Evolutionary conservation across 148 eudicot species (phyloP).

Genomic region (Beta vulgaris): DNA sequence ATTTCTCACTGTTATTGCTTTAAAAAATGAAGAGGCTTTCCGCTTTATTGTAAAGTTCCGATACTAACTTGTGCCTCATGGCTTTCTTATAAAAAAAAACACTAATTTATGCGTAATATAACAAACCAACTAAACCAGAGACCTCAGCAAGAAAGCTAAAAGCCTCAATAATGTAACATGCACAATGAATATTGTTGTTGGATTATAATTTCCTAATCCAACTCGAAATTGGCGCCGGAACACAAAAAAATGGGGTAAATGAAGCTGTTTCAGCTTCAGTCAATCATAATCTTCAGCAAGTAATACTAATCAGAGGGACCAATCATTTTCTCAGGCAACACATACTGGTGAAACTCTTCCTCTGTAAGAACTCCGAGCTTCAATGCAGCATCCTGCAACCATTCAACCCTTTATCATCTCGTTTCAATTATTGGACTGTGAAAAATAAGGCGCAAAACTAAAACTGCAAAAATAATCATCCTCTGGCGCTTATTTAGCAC

Average conservation of each 20-base stretch:
- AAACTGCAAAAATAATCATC: no score
- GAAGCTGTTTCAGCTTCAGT: neutral
- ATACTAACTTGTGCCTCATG: no score
- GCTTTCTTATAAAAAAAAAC: no score
- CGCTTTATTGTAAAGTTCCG: no score
- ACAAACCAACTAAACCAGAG: neutral
- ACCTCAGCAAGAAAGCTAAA: neutral
- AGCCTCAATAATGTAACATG: constrained; percentile 22
- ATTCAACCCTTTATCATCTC: neutral
- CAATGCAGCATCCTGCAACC: constrained; percentile 81
- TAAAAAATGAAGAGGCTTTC: no score
- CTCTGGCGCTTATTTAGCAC: neutral
- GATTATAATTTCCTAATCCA: constrained; percentile 23
- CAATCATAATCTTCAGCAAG: neutral
- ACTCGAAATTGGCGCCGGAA: neutral
- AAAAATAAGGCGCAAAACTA: no score
- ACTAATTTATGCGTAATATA: neutral
- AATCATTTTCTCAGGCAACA: constrained; percentile 92
- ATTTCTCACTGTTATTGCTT: no score
- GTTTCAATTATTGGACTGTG: neutral
- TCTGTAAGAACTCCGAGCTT: constrained; percentile 73
- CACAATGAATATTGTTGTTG: constrained; percentile 12
- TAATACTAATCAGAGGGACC: constrained; percentile 75
- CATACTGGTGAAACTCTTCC: constrained; percentile 80
- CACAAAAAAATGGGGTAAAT: neutral